Evolutionary conservation across 805 yeast species (phyloP).

Genomic region (Brettanomyces custersianus): DNA sequence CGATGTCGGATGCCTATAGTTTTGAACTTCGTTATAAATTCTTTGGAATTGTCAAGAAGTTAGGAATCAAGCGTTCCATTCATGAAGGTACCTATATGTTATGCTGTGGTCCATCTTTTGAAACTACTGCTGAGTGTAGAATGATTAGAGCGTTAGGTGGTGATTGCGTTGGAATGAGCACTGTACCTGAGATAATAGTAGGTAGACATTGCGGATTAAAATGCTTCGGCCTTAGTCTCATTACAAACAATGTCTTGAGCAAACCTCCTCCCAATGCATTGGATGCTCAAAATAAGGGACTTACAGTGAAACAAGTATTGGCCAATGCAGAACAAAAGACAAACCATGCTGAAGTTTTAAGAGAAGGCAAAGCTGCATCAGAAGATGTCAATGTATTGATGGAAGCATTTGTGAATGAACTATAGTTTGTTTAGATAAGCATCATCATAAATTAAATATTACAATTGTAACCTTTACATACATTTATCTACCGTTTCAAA

Average conservation of each 20-base stretch:
- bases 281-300: constrained; percentile 26
- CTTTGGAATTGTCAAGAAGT: constrained; percentile 39
- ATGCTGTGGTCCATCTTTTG: constrained; percentile 92
- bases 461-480: not conserved
- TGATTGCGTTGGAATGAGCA: constrained; percentile 96
- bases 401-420: constrained; percentile 40
- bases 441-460: constrained; percentile 1
- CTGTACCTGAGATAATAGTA: constrained; percentile 91
- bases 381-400: constrained; percentile 68
- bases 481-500: not conserved
- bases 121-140: constrained; percentile 86
- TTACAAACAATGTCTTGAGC: constrained; percentile 75
- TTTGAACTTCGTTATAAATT: constrained; percentile 57
- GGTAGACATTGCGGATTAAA: constrained; percentile 83
- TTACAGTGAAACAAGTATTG: constrained; percentile 29
- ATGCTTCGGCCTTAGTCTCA: constrained; percentile 77
- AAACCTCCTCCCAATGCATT: constrained; percentile 61
- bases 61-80: constrained; percentile 44
- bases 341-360: constrained; percentile 84
- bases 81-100: constrained; percentile 84
- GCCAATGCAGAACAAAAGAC: constrained; percentile 64
- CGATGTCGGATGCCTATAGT: constrained; percentile 86
- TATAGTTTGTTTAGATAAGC: constrained; percentile 3
- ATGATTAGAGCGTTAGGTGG: constrained; percentile 66
- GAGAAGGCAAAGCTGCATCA: constrained; percentile 73